Evolutionary conservation across 2,329 filamentous ascomycete species (phyloP).

Genomic region (Chaetomium globosum): DNA sequence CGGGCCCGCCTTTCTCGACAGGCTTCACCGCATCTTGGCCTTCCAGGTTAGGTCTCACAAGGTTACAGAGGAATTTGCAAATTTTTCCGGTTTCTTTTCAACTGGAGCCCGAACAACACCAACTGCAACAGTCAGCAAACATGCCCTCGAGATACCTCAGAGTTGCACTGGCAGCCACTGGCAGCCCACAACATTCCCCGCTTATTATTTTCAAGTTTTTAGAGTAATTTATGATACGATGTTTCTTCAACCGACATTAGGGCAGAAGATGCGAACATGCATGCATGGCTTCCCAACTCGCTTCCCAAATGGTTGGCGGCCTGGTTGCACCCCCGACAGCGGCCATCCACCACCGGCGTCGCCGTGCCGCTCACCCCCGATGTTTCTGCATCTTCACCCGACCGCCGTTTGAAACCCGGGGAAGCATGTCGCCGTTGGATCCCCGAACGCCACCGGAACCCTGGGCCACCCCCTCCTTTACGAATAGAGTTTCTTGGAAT

Average conservation of each 20-base stretch:
- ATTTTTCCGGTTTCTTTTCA: background rate
- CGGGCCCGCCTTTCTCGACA: background rate
- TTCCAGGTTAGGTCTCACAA: background rate
- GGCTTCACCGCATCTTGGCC: background rate
- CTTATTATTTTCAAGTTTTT: background rate
- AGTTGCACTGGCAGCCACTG: background rate
- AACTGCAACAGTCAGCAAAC: background rate
- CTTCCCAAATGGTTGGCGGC: background rate
- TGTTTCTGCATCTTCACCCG: background rate
- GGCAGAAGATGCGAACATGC: background rate
- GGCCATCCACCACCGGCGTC: conserved; percentile 21
- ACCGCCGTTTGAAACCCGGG: conserved; percentile 16
- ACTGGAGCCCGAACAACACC: background rate
- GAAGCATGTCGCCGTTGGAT: conserved; percentile 14
- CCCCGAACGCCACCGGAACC: conserved; percentile 9
- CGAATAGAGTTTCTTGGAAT: too few species aligned
- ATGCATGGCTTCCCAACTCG: background rate
- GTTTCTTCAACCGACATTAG: background rate
- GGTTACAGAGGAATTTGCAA: background rate
- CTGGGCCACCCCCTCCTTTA: background rate
- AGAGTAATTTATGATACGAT: background rate
- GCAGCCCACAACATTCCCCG: background rate
- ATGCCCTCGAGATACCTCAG: background rate
- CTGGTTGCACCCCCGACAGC: background rate
- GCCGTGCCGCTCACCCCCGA: conserved; percentile 17